Percentiles rank a stretch among this genome's conserved stretches.
Evolutionary conservation across 2,329 filamentous ascomycete species (phyloP).

Genomic region (Colletotrichum sp.): DNA sequence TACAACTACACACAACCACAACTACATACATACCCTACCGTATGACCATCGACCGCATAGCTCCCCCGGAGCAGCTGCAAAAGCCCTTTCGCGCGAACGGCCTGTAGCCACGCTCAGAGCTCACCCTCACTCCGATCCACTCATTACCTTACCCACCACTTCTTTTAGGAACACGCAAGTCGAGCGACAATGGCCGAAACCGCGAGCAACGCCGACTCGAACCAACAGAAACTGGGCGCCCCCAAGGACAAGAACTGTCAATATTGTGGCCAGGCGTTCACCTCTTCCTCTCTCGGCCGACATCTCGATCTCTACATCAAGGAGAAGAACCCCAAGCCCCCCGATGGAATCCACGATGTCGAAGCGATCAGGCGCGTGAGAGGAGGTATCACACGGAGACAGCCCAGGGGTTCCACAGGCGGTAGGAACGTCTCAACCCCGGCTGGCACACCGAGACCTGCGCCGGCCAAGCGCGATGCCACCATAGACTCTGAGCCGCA

Average conservation of each 20-base stretch:
- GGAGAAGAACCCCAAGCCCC: constrained; percentile 85
- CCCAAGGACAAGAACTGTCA: constrained; percentile 87
- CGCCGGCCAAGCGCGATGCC: constrained; percentile 33
- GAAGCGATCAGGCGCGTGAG: constrained; percentile 86
- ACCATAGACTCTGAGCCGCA: constrained; percentile 36
- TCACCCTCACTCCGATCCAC: background rate
- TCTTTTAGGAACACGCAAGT: background rate
- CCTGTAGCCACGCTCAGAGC: background rate
- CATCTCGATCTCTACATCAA: constrained; percentile 95
- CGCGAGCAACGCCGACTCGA: constrained; percentile 37
- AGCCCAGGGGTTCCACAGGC: constrained; percentile 70
- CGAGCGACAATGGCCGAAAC: constrained; percentile 30
- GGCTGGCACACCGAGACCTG: constrained; percentile 51
- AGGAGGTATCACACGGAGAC: constrained; percentile 84
- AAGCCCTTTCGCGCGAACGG: background rate
- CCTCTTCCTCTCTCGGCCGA: constrained; percentile 89
- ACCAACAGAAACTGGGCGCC: constrained; percentile 44
- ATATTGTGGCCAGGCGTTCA: constrained; percentile 89
- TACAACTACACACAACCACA: background rate
- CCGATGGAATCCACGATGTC: constrained; percentile 89
- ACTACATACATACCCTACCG: background rate
- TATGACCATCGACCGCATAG: constrained; percentile 17
- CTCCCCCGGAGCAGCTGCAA: constrained; percentile 22
- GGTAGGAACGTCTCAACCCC: constrained; percentile 68
- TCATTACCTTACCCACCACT: background rate